Evolutionary conservation across 2,329 filamentous ascomycete species (phyloP).

Genomic region (Ceratocystis albifundus): DNA sequence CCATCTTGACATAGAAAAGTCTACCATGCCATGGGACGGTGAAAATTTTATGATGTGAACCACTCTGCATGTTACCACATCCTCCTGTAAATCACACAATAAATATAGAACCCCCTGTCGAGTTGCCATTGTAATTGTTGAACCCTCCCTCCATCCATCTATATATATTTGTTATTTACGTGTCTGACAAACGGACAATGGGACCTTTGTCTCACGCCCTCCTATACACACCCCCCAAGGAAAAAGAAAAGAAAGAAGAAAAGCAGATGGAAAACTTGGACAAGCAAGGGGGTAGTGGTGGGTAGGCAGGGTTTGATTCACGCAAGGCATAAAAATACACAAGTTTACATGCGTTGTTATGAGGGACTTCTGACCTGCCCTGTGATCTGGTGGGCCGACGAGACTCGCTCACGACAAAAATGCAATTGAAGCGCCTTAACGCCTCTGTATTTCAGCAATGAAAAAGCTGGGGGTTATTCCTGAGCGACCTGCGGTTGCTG

Average conservation of each 20-base stretch:
- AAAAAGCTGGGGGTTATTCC: not conserved
- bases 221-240: not conserved
- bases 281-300: not conserved
- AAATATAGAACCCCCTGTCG: not conserved
- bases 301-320: not conserved
- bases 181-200: not conserved
- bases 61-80: conserved; percentile 8
- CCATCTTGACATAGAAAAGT: not conserved
- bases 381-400: conserved; percentile 5
- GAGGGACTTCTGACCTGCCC: not conserved
- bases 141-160: not conserved
- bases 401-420: not conserved
- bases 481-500: not conserved
- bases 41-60: not conserved
- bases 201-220: conserved; percentile 6
- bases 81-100: conserved; percentile 10
- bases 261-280: conserved; percentile 11
- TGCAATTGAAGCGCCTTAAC: not conserved
- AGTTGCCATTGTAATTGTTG: not conserved
- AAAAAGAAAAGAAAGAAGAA: not conserved
- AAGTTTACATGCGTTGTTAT: not conserved
- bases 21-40: not conserved
- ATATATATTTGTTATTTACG: not conserved
- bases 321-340: not conserved
- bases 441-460: not conserved